Evolutionary conservation across 176 grass and related monocot genomes (phyloP).

Genomic region (Phragmites australis): DNA sequence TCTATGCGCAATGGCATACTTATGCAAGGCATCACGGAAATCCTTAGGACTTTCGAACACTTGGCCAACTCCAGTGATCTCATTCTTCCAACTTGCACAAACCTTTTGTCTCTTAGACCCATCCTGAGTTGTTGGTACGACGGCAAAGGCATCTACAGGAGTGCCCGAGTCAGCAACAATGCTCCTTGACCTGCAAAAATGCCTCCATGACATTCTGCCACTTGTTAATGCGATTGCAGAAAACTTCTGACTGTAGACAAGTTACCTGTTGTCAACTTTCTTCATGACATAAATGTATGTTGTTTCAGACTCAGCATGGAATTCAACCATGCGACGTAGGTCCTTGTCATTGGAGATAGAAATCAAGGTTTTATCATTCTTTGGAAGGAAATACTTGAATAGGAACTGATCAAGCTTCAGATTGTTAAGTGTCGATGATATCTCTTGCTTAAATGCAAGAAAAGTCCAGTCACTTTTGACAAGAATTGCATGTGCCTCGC

Average conservation of each 20-base stretch:
- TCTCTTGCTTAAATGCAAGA: constrained; percentile 63
- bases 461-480: constrained; percentile 73
- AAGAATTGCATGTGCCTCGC: constrained; percentile 91
- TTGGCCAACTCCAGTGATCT: constrained; percentile 89
- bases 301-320: constrained; percentile 70
- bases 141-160: constrained; percentile 45
- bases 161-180: constrained; percentile 59
- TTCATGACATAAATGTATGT: constrained; percentile 86
- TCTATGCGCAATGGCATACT: constrained; percentile 89
- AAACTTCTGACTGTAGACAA: neutral
- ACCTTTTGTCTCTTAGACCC: constrained; percentile 76
- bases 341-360: constrained; percentile 98
- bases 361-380: constrained; percentile 81
- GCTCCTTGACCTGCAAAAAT: constrained; percentile 53
- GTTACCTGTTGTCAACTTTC: constrained; percentile 87
- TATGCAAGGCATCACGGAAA: constrained; percentile 86
- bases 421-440: constrained; percentile 73
- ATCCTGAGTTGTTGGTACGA: constrained; percentile 47
- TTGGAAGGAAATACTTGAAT: constrained; percentile 97
- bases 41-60: constrained; percentile 81
- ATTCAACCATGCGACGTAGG: constrained; percentile 87
- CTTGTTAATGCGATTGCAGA: constrained; percentile 7
- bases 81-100: constrained; percentile 71
- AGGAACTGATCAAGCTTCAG: constrained; percentile 51
- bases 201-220: constrained; percentile 17